phyloP scores from a whole-genome alignment of 257 asterid species.

The Salvia splendens region DNA sequence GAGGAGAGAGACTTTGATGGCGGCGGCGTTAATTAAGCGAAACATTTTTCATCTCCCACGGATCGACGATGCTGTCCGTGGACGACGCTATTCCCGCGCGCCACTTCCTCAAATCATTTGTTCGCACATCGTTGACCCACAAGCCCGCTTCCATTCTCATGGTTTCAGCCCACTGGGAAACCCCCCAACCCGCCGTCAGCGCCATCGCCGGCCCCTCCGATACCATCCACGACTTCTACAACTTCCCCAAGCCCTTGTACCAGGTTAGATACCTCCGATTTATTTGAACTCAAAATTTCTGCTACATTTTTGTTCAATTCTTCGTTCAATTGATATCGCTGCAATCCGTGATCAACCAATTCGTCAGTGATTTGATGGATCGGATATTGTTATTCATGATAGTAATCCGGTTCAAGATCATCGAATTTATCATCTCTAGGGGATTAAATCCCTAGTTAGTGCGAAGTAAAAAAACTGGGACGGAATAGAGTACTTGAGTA shows the following conservation, averaged over 20 bases:
- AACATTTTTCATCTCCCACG: conserved; percentile 75
- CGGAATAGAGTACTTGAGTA: no score
- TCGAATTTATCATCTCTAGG: no score
- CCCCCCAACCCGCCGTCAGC: conserved; percentile 61
- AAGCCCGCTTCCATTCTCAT: conserved; percentile 58
- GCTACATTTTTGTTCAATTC: no score
- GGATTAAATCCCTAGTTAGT: no score
- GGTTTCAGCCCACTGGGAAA: conserved; percentile 82
- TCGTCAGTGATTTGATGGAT: no score
- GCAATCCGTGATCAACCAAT: no score
- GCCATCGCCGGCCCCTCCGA: conserved; percentile 50
- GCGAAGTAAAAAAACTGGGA: no score
- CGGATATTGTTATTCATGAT: no score
- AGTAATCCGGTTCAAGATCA: no score
- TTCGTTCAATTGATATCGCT: no score
- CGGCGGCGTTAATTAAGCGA: conserved; percentile 36
- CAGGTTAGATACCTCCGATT: conserved; percentile 38
- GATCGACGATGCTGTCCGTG: conserved; percentile 68
- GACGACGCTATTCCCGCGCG: conserved; percentile 72
- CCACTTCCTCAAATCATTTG: conserved; percentile 54
- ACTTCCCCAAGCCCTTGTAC: conserved; percentile 68
- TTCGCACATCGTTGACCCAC: conserved; percentile 37
- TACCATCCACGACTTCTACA: conserved; percentile 75
- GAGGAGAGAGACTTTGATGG: not conserved
- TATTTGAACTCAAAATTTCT: no score